phyloP scores from a whole-genome alignment of 768 basidiomycete genomes.

The Panellus pusillus region DNA sequence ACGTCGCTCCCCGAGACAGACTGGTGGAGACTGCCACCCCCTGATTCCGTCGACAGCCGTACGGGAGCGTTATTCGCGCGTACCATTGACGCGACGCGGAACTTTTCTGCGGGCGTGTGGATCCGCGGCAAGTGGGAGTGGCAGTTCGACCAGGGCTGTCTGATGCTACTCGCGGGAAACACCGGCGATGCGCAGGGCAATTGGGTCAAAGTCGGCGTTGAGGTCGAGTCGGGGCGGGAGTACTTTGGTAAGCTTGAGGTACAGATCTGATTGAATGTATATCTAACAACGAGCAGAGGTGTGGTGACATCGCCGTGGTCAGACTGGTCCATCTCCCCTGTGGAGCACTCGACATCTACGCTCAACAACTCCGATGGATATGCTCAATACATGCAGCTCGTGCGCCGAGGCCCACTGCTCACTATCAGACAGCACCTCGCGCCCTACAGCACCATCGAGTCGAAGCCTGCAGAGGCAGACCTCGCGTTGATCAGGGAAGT shows the following conservation, averaged over 20 bases:
- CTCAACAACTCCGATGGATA: slow-evolving; percentile 3
- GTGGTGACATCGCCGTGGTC: slow-evolving; percentile 20
- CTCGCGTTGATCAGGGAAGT: slow-evolving; percentile 11
- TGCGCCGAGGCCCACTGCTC: slow-evolving; percentile 15
- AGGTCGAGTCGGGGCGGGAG: slow-evolving; percentile 15
- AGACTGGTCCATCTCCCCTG: slow-evolving; percentile 15
- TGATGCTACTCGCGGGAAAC: slow-evolving; percentile 16
- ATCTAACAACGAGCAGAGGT: neutral
- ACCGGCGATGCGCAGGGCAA: slow-evolving; percentile 7
- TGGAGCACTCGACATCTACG: slow-evolving; percentile 13
- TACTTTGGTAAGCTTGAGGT: slow-evolving; percentile 1
- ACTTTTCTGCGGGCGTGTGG: slow-evolving; percentile 16
- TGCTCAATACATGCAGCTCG: slow-evolving; percentile 14
- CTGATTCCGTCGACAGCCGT: slow-evolving; percentile 11
- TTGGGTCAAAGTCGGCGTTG: slow-evolving; percentile 17
- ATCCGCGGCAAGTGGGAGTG: slow-evolving; percentile 11
- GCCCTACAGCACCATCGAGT: neutral
- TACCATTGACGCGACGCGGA: slow-evolving; percentile 14
- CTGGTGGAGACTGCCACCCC: slow-evolving; percentile 17
- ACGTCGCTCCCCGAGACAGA: slow-evolving; percentile 12
- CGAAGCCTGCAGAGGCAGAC: neutral
- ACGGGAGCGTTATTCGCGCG: slow-evolving; percentile 12
- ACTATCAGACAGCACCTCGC: slow-evolving; percentile 11
- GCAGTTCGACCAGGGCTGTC: slow-evolving; percentile 18
- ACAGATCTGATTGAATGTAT: neutral